Evolutionary conservation across 2,329 filamentous ascomycete species (phyloP), one percentile per base, ranked within the genome.

Genomic region (Diaporthe batatas): DNA sequence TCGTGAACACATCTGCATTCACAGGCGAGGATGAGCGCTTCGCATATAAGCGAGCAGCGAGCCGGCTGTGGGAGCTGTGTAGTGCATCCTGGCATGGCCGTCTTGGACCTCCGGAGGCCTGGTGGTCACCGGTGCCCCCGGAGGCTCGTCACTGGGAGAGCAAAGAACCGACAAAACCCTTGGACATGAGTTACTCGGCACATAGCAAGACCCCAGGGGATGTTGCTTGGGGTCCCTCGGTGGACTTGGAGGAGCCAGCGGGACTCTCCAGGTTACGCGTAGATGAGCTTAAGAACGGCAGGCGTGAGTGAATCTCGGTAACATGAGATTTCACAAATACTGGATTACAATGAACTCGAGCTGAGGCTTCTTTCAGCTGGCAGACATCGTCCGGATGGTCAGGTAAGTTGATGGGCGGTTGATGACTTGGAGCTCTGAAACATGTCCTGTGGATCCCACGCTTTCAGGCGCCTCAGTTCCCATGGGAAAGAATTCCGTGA

Each of bases 1-100:
- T 96, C 78, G 88, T 86, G 65, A 90, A 91, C 75, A 88, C 91
- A 0, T 73, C 73, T 14, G 90, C 89, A 0, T 93, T 96, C 77
- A 95, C 92, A 0, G 94, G 94, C 16, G 92, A 95, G 79, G 94
- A 96, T 80, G 93, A 96, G 80, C 86, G 90, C 16, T 96, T 96
- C 79, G 93, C 93, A 0, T 95, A 94, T 77, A 94, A 94, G 81
- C 87, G 94, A 32, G 94, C 93, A 2, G 86, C 90, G 55, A 94
- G 91, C 76, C 85, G 94, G n/a, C 83, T 96, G 3, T 96, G 93
- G 93, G 93, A 96, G 82, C 90, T 96, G 79, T 96, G 93, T 80
- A 90, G 92, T 23, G 86, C 85, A 49, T 84, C 88, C 74, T 96
- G 93, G 93, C 94, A 94, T 83, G 86, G 86, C 3, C 83, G 92